Evolutionary conservation across 768 basidiomycete species (phyloP).

Genomic region (Amylocystis lapponica): DNA sequence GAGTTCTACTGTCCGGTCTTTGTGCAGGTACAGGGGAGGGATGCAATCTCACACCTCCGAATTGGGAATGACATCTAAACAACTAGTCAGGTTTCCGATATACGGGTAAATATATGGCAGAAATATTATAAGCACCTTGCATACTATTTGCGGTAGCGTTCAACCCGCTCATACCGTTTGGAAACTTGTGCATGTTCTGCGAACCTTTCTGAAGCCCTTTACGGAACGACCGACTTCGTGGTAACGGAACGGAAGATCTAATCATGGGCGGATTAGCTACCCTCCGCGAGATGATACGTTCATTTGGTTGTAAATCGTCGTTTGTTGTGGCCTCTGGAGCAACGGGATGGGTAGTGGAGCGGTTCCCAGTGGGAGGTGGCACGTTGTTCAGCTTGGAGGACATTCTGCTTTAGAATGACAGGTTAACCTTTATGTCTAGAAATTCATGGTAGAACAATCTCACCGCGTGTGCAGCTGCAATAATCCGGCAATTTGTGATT

Average conservation of each 20-base stretch:
- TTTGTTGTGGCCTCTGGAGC: too few species aligned
- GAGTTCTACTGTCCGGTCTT: neutral
- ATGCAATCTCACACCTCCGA: too few species aligned
- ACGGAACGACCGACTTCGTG: neutral
- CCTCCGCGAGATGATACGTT: neutral
- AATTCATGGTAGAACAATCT: too few species aligned
- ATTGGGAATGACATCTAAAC: too few species aligned
- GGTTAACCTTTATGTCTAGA: too few species aligned
- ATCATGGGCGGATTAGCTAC: slow-evolving; percentile 2
- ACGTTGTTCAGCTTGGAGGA: too few species aligned
- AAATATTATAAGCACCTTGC: neutral
- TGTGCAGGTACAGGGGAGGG: neutral
- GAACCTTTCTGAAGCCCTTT: too few species aligned
- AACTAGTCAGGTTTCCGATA: neutral
- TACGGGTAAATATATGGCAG: neutral
- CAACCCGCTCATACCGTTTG: neutral
- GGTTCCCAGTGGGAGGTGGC: too few species aligned
- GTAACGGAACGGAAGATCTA: neutral
- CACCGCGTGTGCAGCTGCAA: too few species aligned
- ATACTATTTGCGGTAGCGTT: neutral
- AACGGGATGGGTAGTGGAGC: too few species aligned
- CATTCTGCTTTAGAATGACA: too few species aligned
- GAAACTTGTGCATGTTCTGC: neutral
- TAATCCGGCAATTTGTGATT: too few species aligned
- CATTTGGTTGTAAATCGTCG: slow-evolving; percentile 11